Base-by-base conservation (phyloP, 1,284 basidiomycete species). In the Hypsizygus ulmarius region DNA sequence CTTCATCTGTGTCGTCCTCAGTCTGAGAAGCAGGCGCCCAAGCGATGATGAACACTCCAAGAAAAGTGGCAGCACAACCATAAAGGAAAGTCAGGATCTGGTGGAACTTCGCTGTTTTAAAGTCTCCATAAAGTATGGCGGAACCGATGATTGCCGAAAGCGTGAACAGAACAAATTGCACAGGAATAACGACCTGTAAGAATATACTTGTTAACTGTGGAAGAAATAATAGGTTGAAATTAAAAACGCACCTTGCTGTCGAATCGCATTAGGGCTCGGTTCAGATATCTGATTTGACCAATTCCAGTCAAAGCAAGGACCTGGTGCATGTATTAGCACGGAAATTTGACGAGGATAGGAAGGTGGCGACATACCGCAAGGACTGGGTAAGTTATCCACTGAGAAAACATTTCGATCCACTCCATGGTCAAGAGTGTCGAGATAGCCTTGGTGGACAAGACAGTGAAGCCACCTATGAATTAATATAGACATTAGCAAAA, bases 101-200 rank as follows among this genome's bases (percentile, higher is more conserved):
- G 61, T 94, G 87, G 63, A 93, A 86, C 10, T 79, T 77, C 10
- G 89, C 82, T 50, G 79, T 81, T 53, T 83, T 78, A 69, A 99
- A 97, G 66, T 98, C 96, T 28, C 91, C 87, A 63, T 96, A 99
- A 2, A 98, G 78, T 15, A 98, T 88, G 0, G 93, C 92, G 3
- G 91, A 94, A 18, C 95, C 95, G 38, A 93, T 73, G 56, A 99
- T 96, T 3, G 93, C 93, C 34, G 86, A 88, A 15, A 93, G 72
- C 38, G 84, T 90, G 67, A 90, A 91, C 51, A 96, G 77, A 34
- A 97, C 93, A 65, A 97, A 99, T 72, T 97, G 95, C 10, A 87
- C 87, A 2, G 96, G 96, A 52, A 96, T 93, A 28, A 96, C 93
- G 44, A 87, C 81, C 87, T 93, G 62, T 19, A 42, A 39, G 7